Conservation (phyloP, 371 early-diverging fungal species). For the Haplosporangium sp. region DNA sequence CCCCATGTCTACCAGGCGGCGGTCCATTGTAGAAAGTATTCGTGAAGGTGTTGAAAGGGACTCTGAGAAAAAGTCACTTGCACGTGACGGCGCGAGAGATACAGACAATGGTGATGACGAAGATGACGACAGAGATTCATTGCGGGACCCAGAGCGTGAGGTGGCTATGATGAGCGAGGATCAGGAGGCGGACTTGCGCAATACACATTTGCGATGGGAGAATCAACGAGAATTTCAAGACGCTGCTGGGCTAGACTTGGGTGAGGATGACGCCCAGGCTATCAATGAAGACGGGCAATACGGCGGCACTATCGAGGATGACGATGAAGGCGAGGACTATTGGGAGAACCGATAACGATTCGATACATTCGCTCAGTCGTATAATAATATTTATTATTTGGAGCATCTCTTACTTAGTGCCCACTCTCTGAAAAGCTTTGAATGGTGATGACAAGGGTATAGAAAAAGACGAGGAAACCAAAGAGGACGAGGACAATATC, state of each 20-base stretch:
- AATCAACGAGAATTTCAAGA: conserved; percentile 53
- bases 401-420: not conserved
- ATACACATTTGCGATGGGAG: conserved; percentile 41
- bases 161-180: conserved; percentile 40
- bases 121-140: conserved; percentile 20
- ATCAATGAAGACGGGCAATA: conserved; percentile 48
- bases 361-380: not conserved
- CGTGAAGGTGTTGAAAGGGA: not conserved
- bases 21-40: conserved; percentile 3
- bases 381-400: not conserved
- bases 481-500: conserved; percentile 60
- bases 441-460: conserved; percentile 81
- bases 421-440: conserved; percentile 54
- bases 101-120: conserved; percentile 5
- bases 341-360: conserved; percentile 45
- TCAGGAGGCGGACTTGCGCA: conserved; percentile 38
- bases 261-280: conserved; percentile 33
- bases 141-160: conserved; percentile 44
- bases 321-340: conserved; percentile 52
- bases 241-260: conserved; percentile 39
- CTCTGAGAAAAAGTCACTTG: not conserved
- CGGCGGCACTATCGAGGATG: conserved; percentile 38
- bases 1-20: not conserved
- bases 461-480: conserved; percentile 76
- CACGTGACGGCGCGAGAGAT: not conserved